Conservation (phyloP, 148 eudicot species). For the Beta vulgaris region DNA sequence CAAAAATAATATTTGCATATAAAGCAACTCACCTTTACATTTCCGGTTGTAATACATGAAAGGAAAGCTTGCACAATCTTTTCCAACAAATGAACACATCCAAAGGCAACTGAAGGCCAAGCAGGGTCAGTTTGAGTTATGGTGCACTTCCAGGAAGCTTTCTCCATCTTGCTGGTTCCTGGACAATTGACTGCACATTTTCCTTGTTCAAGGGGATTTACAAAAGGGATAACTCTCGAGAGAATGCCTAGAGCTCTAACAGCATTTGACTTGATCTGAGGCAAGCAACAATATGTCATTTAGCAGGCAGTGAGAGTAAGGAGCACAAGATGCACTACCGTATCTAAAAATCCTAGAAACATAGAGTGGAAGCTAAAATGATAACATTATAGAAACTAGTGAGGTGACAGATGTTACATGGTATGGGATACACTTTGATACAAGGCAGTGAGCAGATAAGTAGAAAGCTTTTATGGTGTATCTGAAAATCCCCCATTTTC, state of each 20-base stretch:
- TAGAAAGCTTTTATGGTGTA: too few relatives aligned
- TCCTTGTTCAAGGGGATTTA: conserved; percentile 29
- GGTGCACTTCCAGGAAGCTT: conserved; percentile 20
- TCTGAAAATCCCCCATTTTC: too few relatives aligned
- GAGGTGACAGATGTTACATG: too few relatives aligned
- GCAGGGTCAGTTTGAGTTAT: conserved; percentile 10
- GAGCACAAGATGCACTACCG: background rate
- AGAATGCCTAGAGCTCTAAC: conserved; percentile 95
- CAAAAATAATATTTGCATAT: background rate
- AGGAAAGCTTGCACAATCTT: conserved; percentile 88
- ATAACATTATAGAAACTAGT: background rate
- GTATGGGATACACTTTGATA: too few relatives aligned
- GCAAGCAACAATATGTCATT: conserved; percentile 8
- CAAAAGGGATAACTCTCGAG: conserved; percentile 63
- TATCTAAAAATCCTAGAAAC: conserved; percentile 9
- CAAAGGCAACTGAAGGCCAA: conserved; percentile 15
- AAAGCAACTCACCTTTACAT: conserved; percentile 65
- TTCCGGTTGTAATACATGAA: conserved; percentile 91
- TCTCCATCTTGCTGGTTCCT: conserved; percentile 18
- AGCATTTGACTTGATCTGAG: conserved; percentile 90
- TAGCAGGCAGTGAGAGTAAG: conserved; percentile 9
- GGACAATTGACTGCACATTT: conserved; percentile 22
- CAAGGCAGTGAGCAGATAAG: too few relatives aligned
- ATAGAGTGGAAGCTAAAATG: background rate
- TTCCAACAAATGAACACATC: conserved; percentile 46